Evolutionary conservation across 495 filamentous ascomycete genomes (phyloP), one percentile per base, ranked within the genome.

Genomic region (Daldinia caldariorum): DNA sequence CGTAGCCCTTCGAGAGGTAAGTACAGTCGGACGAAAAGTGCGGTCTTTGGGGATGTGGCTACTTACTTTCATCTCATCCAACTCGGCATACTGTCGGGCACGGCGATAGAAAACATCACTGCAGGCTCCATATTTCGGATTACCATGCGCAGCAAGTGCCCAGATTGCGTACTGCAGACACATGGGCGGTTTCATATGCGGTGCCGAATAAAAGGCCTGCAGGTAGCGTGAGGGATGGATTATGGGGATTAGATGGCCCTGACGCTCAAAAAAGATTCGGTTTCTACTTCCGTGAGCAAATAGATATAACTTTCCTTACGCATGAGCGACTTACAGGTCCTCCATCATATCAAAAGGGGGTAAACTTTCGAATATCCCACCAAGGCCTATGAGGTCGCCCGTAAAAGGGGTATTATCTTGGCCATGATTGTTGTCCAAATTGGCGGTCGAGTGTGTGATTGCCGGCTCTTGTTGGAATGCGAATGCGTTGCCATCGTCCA

Each of bases 131-230:
- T 84, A 83, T 45, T 78, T 81, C 6, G 79, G 61, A 34, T 83
- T 70, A 0, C 70, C 73, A 35, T 77, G 72, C 6, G 83, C 71
- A 29, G 78, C 80, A 14, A 80, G 66, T 1, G 81, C 76, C 81
- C 83, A 85, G 5, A 85, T 77, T 16, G 79, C 82, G 55, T 85
- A 84, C 63, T 84, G 83, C 16, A 85, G 78, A 58, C 73, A 77
- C 81, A 84, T 74, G 4, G 83, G 83, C 4, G 83, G 83, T 18
- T 79, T 79, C 76, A 81, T 79, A 47, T 82, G 78, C 0, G 80
- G 78, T 1, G 79, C 74, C 0, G 78, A 79, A 71, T 83, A 79
- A 59, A 81, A 83, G 6, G 79, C 59, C 20, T 78, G 76, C 18
- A 79, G 47, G 63, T 84, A 85, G 18, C 74, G 77, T 13, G 63